Percentiles rank a stretch among this genome's conserved stretches.
These are phyloP conservation scores for Pythium scleroteichum DNA, from an alignment of 352 stramenopile genomes.

Conservation along the genomic window DNA sequence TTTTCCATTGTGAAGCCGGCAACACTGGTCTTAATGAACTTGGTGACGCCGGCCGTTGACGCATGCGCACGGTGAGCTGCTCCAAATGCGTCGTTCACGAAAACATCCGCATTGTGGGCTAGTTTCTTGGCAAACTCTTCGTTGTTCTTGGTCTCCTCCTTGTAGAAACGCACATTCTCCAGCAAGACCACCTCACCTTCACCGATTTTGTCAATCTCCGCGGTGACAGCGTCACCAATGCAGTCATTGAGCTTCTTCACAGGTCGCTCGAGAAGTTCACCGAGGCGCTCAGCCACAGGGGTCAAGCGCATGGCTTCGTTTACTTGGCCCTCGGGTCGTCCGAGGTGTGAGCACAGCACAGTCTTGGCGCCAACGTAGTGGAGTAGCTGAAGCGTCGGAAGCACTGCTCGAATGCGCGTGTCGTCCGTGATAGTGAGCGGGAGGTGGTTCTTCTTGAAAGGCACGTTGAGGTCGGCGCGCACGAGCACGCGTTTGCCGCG, in stretches of 20 bases:
- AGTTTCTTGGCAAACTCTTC: conserved; percentile 94
- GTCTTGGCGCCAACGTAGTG: conserved; percentile 95
- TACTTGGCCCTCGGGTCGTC: conserved; percentile 93
- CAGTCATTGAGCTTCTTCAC: conserved; percentile 95
- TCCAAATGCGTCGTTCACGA: conserved; percentile 99
- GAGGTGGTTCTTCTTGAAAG: conserved; percentile 90
- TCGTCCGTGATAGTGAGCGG: conserved; percentile 96
- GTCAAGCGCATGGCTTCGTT: conserved; percentile 83
- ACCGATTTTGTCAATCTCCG: conserved; percentile 73
- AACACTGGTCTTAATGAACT: conserved; percentile 93
- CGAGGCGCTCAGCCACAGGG: conserved; percentile 92
- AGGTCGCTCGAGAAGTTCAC: conserved; percentile 90
- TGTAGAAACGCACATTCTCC: conserved; percentile 97
- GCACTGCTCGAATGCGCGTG: conserved; percentile 93
- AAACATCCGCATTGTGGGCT: conserved; percentile 92
- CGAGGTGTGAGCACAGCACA: conserved; percentile 96
- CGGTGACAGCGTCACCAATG: conserved; percentile 90
- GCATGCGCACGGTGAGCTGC: conserved; percentile 97
- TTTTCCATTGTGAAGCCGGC: conserved; percentile 97
- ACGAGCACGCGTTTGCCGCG: conserved; percentile 97
- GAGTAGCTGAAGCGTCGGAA: conserved; percentile 94
- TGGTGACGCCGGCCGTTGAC: conserved; percentile 97
- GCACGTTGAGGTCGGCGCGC: conserved; percentile 99
- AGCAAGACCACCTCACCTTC: conserved; percentile 94
- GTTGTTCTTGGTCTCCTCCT: conserved; percentile 97